phyloP scores from a whole-genome alignment of 768 basidiomycete species.

The Podaxis sp. region DNA sequence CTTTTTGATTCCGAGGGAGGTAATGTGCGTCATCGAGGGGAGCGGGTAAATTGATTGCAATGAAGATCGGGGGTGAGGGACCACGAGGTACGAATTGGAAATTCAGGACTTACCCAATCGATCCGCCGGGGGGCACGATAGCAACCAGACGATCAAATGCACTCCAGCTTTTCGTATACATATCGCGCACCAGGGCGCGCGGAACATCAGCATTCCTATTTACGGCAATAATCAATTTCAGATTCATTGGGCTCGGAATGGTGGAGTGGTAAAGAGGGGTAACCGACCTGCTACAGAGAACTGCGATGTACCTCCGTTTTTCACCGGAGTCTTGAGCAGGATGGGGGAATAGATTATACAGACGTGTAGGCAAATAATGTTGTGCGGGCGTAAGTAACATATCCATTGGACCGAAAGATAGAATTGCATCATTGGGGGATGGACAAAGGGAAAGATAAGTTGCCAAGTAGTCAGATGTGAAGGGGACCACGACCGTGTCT shows the following conservation, averaged over 20 bases:
- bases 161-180: conserved; percentile 93
- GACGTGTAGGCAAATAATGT: conserved; percentile 68
- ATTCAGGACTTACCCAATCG: conserved; percentile 62
- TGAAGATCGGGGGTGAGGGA: neutral
- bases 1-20: conserved; percentile 30
- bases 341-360: conserved; percentile 74
- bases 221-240: conserved; percentile 1
- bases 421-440: conserved; percentile 65
- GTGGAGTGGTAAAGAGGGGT: neutral
- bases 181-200: conserved; percentile 78
- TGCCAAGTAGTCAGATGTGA: conserved; percentile 74
- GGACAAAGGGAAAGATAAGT: conserved; percentile 76
- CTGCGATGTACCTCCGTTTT: conserved; percentile 69
- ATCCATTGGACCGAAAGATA: conserved; percentile 83
- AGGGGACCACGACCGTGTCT: conserved; percentile 73
- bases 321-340: conserved; percentile 76
- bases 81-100: neutral
- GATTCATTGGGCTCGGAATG: neutral
- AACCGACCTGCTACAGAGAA: conserved; percentile 62
- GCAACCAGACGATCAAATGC: conserved; percentile 86
- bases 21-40: neutral
- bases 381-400: conserved; percentile 69
- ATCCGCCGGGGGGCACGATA: conserved; percentile 87
- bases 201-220: conserved; percentile 80
- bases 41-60: conserved; percentile 1